These are phyloP conservation scores for Gaertneriomyces sp. DNA, from an alignment of 192 early-diverging fungal species.

Conservation along the genomic window DNA sequence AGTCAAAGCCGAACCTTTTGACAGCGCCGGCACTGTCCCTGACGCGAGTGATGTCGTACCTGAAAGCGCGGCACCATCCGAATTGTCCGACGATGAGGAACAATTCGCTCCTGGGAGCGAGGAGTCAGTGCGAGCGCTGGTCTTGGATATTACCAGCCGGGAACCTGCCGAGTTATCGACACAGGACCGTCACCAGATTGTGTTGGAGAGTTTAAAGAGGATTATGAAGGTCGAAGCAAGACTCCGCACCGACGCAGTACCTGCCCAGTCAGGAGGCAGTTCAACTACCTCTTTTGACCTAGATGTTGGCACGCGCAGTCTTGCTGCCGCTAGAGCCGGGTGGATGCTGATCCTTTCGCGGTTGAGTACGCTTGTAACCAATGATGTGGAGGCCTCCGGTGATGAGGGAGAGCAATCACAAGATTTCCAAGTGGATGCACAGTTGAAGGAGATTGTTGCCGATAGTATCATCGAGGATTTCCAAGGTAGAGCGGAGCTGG, in stretches of 20 bases:
- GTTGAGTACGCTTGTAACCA: conserved; percentile 11
- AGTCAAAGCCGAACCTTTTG: conserved; percentile 1
- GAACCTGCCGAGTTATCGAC: too few species aligned
- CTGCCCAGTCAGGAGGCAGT: neutral
- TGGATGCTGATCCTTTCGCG: conserved; percentile 47
- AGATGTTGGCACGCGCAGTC: conserved; percentile 14
- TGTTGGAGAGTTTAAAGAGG: too few species aligned
- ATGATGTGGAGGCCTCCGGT: neutral
- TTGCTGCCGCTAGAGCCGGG: conserved; percentile 33
- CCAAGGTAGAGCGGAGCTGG: conserved; percentile 58
- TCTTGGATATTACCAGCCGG: too few species aligned
- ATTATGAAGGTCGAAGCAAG: too few species aligned
- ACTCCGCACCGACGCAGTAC: neutral
- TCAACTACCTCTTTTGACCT: neutral
- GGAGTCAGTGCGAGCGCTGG: too few species aligned
- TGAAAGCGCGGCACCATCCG: neutral
- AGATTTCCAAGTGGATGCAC: neutral
- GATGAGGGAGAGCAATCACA: neutral
- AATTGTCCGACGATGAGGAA: neutral
- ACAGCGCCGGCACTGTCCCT: neutral
- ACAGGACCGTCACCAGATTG: too few species aligned
- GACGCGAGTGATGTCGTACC: neutral
- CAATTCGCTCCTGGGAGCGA: too few species aligned
- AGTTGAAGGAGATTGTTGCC: conserved; percentile 42
- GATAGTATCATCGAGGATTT: conserved; percentile 63